Conservation (phyloP, 2,329 filamentous ascomycete species). For the Emergomyces pasteurianus region DNA sequence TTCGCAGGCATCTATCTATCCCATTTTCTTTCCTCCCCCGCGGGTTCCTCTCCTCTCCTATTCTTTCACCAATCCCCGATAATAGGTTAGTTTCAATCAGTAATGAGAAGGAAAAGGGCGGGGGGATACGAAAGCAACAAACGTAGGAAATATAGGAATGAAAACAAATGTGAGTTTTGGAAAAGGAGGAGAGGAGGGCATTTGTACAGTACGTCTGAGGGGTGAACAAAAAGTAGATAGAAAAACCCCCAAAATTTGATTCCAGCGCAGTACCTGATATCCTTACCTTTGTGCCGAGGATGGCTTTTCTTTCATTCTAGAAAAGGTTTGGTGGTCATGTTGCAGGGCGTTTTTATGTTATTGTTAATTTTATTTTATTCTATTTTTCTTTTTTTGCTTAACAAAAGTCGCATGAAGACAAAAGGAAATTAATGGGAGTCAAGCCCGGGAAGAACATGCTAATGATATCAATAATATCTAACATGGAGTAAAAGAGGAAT, state of each 20-base stretch:
- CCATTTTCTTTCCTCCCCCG: too few species aligned
- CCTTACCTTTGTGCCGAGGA: too few species aligned
- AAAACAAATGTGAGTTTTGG: too few species aligned
- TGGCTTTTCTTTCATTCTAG: background rate
- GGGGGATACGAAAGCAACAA: too few species aligned
- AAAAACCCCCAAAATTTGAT: background rate
- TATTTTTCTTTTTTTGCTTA: background rate
- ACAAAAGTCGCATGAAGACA: background rate
- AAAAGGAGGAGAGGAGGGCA: background rate
- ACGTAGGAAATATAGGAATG: background rate
- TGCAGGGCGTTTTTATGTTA: background rate
- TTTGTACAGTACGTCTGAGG: too few species aligned
- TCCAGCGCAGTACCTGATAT: background rate
- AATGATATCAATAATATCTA: slow-evolving; percentile 1
- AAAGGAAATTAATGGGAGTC: background rate
- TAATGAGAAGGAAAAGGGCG: too few species aligned
- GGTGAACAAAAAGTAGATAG: background rate
- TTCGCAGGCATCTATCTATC: too few species aligned
- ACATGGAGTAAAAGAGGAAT: background rate
- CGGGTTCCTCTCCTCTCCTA: too few species aligned
- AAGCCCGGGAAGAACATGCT: background rate
- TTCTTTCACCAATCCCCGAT: too few species aligned
- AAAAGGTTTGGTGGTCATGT: background rate
- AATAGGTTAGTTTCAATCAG: too few species aligned
- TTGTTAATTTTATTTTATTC: too few species aligned